A percentile compares a stretch with the other conserved stretches of the same genome.
phyloP scores from a whole-genome alignment of 805 yeast genomes.

The Teunomyces tritomae region DNA sequence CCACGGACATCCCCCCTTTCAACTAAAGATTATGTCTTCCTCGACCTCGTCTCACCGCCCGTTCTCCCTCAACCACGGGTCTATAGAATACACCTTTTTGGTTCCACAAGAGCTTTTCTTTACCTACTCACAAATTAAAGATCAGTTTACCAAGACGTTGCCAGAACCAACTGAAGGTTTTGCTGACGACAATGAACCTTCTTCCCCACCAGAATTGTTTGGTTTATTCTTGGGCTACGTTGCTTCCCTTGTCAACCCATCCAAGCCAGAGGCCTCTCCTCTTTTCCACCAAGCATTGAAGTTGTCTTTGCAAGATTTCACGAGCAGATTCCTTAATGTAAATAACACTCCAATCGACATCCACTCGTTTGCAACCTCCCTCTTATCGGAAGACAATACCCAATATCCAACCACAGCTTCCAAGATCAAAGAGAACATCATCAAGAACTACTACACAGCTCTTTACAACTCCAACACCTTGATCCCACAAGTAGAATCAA shows the following conservation, averaged over 20 bases:
- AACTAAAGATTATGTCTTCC: background rate
- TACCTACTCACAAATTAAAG: constrained; percentile 81
- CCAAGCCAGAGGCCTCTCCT: constrained; percentile 45
- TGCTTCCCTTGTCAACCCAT: constrained; percentile 45
- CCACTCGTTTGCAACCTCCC: constrained; percentile 79
- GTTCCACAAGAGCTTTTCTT: constrained; percentile 81
- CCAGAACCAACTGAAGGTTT: constrained; percentile 81
- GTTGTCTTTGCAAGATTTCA: constrained; percentile 77
- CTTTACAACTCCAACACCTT: constrained; percentile 25
- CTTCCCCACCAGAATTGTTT: constrained; percentile 80
- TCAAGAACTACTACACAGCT: constrained; percentile 69
- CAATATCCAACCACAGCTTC: constrained; percentile 59
- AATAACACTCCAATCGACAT: constrained; percentile 62
- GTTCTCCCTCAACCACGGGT: constrained; percentile 76
- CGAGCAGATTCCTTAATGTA: constrained; percentile 59
- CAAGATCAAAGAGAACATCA: constrained; percentile 65
- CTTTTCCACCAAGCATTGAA: constrained; percentile 63
- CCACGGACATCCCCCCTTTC: too few relatives aligned
- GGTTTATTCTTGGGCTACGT: constrained; percentile 80
- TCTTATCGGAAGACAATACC: constrained; percentile 51
- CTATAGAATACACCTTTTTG: constrained; percentile 82
- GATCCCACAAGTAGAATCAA: constrained; percentile 25
- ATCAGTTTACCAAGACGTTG: constrained; percentile 75
- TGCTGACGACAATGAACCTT: constrained; percentile 85
- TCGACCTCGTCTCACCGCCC: constrained; percentile 53